Percentiles rank a stretch among this genome's conserved stretches.
Evolutionary conservation across 1,139 yeast species (phyloP).

Genomic region (Zygoascus hellenicus): DNA sequence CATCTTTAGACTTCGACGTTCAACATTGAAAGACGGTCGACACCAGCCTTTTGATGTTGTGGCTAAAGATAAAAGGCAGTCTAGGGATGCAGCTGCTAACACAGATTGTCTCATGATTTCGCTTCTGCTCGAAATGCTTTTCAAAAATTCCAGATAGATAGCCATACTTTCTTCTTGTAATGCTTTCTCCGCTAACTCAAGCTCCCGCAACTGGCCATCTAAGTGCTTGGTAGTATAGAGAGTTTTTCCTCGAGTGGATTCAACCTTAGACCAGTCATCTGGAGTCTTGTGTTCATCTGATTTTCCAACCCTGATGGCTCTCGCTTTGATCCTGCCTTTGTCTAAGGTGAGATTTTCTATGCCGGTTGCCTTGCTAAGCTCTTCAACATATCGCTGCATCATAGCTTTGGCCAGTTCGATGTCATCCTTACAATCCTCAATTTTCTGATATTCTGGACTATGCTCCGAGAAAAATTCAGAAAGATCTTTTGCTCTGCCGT

Average conservation of each 20-base stretch:
- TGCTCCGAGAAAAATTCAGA: constrained; percentile 17
- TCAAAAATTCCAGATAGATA: constrained; percentile 50
- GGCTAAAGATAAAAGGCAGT: constrained; percentile 68
- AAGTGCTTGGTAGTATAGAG: constrained; percentile 66
- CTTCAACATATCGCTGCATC: constrained; percentile 43
- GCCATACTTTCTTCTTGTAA: constrained; percentile 50
- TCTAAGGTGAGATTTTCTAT: constrained; percentile 55
- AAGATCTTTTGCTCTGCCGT: constrained; percentile 42
- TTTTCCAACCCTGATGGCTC: constrained; percentile 68
- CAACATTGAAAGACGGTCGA: background rate
- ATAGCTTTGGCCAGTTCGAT: constrained; percentile 38
- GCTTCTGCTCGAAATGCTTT: constrained; percentile 43
- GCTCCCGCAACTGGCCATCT: constrained; percentile 44
- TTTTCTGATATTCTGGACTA: constrained; percentile 37
- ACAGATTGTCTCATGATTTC: constrained; percentile 47
- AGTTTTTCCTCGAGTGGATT: constrained; percentile 63
- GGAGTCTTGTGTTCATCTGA: constrained; percentile 57
- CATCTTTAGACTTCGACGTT: background rate
- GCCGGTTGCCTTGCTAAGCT: constrained; percentile 43
- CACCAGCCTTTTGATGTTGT: constrained; percentile 37
- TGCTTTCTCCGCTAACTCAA: constrained; percentile 60
- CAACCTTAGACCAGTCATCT: constrained; percentile 65
- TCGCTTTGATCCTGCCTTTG: constrained; percentile 58
- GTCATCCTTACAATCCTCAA: constrained; percentile 31
- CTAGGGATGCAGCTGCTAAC: constrained; percentile 53